These are phyloP conservation scores for Metschnikowia reukaufii DNA, from an alignment of 805 yeast species.

Conservation along the genomic window DNA sequence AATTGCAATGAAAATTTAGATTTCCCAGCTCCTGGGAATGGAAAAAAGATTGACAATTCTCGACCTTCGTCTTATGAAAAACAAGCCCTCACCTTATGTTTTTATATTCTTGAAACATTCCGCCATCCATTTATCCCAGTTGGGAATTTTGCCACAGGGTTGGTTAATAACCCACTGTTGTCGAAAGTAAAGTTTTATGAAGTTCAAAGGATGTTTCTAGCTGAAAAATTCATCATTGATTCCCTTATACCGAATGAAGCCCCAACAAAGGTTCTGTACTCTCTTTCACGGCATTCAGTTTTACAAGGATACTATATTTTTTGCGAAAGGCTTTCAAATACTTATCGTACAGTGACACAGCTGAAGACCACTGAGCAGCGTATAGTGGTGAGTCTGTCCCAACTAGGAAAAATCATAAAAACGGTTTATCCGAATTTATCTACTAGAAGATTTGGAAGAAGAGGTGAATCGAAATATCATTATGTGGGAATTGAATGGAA, in stretches of 20 bases:
- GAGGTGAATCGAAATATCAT: slow-evolving; percentile 24
- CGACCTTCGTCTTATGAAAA: no score
- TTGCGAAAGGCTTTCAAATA: slow-evolving; percentile 19
- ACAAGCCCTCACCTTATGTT: neutral
- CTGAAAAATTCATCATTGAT: slow-evolving; percentile 38
- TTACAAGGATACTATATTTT: slow-evolving; percentile 42
- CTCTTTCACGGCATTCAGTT: slow-evolving; percentile 36
- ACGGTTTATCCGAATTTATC: slow-evolving; percentile 38
- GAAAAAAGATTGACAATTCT: neutral
- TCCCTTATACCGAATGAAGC: slow-evolving; percentile 27
- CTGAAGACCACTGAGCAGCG: no score
- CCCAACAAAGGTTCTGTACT: neutral
- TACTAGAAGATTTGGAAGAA: slow-evolving; percentile 40
- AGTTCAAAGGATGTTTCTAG: slow-evolving; percentile 41
- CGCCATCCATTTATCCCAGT: neutral
- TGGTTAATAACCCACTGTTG: slow-evolving; percentile 13
- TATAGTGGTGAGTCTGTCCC: slow-evolving; percentile 34
- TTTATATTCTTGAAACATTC: neutral
- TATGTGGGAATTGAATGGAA: slow-evolving; percentile 40
- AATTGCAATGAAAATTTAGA: no score
- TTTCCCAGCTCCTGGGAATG: neutral
- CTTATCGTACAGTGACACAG: no score
- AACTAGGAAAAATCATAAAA: slow-evolving; percentile 42
- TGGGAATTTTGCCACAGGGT: neutral
- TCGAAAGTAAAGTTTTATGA: slow-evolving; percentile 42